Conservation (phyloP, 1,284 basidiomycete species). For the Leccinum variabile region DNA sequence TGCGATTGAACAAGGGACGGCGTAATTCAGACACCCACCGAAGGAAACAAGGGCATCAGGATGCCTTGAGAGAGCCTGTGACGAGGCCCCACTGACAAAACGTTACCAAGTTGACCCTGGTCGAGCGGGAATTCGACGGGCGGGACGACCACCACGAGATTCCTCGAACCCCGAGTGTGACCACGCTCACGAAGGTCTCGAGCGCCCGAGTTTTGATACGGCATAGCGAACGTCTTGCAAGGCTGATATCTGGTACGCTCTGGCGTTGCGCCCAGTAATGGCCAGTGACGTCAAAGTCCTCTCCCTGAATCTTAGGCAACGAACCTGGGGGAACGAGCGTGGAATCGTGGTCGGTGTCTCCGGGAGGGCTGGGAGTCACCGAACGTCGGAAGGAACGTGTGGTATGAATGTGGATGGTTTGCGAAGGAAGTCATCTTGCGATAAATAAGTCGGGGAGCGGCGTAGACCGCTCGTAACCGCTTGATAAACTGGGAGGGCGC, state of each 20-base stretch:
- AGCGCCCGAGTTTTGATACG: conserved; percentile 55
- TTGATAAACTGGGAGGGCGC: neutral
- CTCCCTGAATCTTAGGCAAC: conserved; percentile 23
- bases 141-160: conserved; percentile 69
- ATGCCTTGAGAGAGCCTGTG: conserved; percentile 65
- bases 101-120: conserved; percentile 60
- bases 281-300: conserved; percentile 21
- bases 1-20: neutral
- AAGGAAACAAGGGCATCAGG: conserved; percentile 73
- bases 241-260: conserved; percentile 40
- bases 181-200: conserved; percentile 41
- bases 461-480: neutral
- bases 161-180: conserved; percentile 47
- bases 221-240: conserved; percentile 51
- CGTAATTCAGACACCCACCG: conserved; percentile 45
- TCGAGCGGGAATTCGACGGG: conserved; percentile 58
- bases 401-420: conserved; percentile 31
- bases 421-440: conserved; percentile 49
- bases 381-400: conserved; percentile 40
- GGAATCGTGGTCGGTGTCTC: conserved; percentile 50
- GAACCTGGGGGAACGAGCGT: conserved; percentile 21
- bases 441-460: neutral
- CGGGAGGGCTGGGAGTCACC: conserved; percentile 46
- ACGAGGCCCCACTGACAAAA: conserved; percentile 57
- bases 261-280: conserved; percentile 17